phyloP scores from a whole-genome alignment of 768 basidiomycete species.

The Tylopilus plumbeoviolaceoides region DNA sequence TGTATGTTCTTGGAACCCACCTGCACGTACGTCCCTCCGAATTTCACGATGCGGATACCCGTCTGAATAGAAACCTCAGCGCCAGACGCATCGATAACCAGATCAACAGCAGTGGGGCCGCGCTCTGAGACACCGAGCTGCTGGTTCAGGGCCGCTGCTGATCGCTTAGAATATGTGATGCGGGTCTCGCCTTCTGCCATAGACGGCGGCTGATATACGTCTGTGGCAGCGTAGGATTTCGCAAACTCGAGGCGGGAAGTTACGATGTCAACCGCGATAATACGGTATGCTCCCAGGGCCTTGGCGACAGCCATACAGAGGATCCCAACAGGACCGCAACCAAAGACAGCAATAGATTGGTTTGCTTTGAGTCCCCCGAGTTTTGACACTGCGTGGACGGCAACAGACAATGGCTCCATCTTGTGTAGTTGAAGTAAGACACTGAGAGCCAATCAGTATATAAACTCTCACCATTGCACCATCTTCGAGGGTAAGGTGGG shows the following conservation, averaged over 20 bases:
- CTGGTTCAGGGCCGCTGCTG: conserved; percentile 61
- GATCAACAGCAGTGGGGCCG: conserved; percentile 69
- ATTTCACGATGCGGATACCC: conserved; percentile 67
- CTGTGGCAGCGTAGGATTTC: conserved; percentile 77
- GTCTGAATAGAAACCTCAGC: conserved; percentile 92
- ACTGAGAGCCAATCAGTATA: not conserved
- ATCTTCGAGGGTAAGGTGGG: conserved; percentile 84
- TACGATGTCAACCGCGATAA: conserved; percentile 83
- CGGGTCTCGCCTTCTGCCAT: conserved; percentile 61
- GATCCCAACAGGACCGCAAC: conserved; percentile 85
- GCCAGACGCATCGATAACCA: conserved; percentile 89
- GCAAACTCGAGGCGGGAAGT: conserved; percentile 81
- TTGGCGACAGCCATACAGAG: conserved; percentile 96
- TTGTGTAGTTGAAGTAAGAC: conserved; percentile 25
- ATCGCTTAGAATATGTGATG: conserved; percentile 68
- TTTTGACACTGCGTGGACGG: conserved; percentile 80
- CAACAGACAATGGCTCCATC: conserved; percentile 96
- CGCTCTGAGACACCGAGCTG: conserved; percentile 66
- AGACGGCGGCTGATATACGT: conserved; percentile 61
- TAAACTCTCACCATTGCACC: conserved; percentile 76
- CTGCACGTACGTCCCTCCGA: conserved; percentile 74
- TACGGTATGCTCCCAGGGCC: conserved; percentile 79
- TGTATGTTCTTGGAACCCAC: conserved; percentile 35
- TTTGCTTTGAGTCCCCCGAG: conserved; percentile 69
- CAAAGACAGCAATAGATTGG: conserved; percentile 80